Percentiles rank a stretch among this genome's conserved stretches.
Evolutionary conservation across 371 early-diverging fungal genomes (phyloP).

Genomic region (Rhizopus arrhizus): DNA sequence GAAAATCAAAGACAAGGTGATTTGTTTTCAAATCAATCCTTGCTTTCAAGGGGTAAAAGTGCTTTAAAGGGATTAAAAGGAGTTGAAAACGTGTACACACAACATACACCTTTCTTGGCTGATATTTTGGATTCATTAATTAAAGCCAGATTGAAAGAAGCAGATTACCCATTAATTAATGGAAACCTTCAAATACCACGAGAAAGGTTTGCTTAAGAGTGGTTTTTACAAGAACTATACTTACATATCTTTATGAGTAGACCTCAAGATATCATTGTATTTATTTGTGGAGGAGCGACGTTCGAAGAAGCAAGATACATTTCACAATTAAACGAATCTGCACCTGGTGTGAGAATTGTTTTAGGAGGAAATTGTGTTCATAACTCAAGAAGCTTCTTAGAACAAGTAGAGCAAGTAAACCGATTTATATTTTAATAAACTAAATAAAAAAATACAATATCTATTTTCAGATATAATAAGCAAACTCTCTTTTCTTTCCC

Average conservation of each 20-base stretch:
- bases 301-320: constrained; percentile 90
- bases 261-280: constrained; percentile 92
- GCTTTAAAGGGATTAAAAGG: constrained; percentile 90
- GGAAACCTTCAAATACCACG: constrained; percentile 39
- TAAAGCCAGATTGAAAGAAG: constrained; percentile 80
- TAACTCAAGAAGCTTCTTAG: constrained; percentile 59
- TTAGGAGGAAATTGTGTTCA: constrained; percentile 90
- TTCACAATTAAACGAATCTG: constrained; percentile 73
- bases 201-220: constrained; percentile 56
- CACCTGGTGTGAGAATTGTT: constrained; percentile 78
- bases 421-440: constrained; percentile 7
- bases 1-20: constrained; percentile 85
- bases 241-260: constrained; percentile 35
- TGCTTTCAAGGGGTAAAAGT: constrained; percentile 79
- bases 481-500: neutral
- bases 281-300: constrained; percentile 92
- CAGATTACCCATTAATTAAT: constrained; percentile 79
- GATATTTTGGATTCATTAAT: constrained; percentile 75
- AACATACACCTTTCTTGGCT: constrained; percentile 86
- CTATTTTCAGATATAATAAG: neutral
- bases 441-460: constrained; percentile 6
- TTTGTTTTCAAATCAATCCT: constrained; percentile 81
- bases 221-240: neutral
- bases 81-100: constrained; percentile 98
- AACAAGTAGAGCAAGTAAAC: constrained; percentile 18